Evolutionary conservation across 192 early-diverging fungal genomes (phyloP), one percentile per base, ranked within the genome.

Genomic region (Cetraspora pellucida): DNA sequence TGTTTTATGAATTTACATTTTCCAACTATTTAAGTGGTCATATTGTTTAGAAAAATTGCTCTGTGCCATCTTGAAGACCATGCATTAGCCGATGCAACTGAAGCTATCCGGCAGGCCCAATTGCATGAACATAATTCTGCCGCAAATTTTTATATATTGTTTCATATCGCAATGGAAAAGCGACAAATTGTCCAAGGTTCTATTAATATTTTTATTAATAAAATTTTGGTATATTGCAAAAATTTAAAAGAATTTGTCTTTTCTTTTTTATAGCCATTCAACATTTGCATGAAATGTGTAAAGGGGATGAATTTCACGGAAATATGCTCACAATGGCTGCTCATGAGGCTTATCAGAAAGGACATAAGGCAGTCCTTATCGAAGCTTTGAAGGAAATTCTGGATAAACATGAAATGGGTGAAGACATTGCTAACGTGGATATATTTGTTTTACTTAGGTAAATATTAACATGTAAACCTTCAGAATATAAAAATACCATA

Each of bases 271-370:
- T 44, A 74, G 77, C 69, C 10, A 74, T 64, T 45, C 49, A 44
- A 25, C 30, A 72, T 52, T 37, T 78, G 16, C 58, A 60, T 52
- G 30, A 73, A 31, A 78, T 64, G 77, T 78, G 77, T 57, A 64
- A 74, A 14, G 69, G 47, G 14, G 44, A 72, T 46, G 54, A n/a
- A 19, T 78, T 78, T 78, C 59, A 60, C 14, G 50, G 46, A 74
- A 74, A 74, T 31, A 74, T 78, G 77, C 72, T 78, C 25, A 49
- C 72, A 17, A 74, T 74, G 49, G 77, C 59, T 11, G 77, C 77
- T 5, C 59, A 78, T 74, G 70, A 78, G 58, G 43, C 77, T 17
- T 78, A 73, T 63, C 43, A 74, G 44, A 63, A 67, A 64, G 57
- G 28, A 31, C 46, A 74, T 10, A 78, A 78, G 43, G 59, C 47